Evolutionary conservation across 2,329 filamentous ascomycete genomes (phyloP).

Genomic region (Aspergillus japonicus): DNA sequence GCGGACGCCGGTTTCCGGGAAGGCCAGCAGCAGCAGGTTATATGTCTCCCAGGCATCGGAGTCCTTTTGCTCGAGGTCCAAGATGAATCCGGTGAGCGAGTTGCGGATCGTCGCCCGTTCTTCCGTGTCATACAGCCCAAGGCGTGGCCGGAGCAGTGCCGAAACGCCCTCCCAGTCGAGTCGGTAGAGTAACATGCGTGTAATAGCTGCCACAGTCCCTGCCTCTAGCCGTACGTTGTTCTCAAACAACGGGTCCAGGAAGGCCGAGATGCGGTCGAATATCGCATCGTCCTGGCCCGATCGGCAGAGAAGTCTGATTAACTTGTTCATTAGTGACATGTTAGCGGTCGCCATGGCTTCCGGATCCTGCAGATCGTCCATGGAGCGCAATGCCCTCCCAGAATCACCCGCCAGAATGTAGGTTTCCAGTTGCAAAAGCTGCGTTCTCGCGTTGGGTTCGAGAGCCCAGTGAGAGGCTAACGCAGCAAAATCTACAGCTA

Average conservation of each 20-base stretch:
- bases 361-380: slow-evolving; percentile 56
- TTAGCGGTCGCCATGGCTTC: slow-evolving; percentile 58
- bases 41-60: slow-evolving; percentile 63
- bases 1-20: slow-evolving; percentile 62
- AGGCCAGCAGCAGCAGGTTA: slow-evolving; percentile 57
- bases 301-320: slow-evolving; percentile 67
- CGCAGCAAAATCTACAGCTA: slow-evolving; percentile 70
- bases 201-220: slow-evolving; percentile 71
- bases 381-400: slow-evolving; percentile 55
- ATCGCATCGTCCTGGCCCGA: slow-evolving; percentile 54
- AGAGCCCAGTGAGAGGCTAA: slow-evolving; percentile 67
- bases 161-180: slow-evolving; percentile 77
- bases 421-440: slow-evolving; percentile 72
- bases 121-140: slow-evolving; percentile 40
- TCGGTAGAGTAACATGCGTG: slow-evolving; percentile 68
- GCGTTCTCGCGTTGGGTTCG: slow-evolving; percentile 66
- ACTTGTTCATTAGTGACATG: slow-evolving; percentile 65
- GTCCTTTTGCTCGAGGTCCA: slow-evolving; percentile 60
- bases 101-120: slow-evolving; percentile 68
- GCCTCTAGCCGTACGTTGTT: slow-evolving; percentile 68
- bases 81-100: slow-evolving; percentile 66
- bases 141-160: slow-evolving; percentile 73
- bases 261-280: slow-evolving; percentile 69
- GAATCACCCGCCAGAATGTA: slow-evolving; percentile 71
- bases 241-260: slow-evolving; percentile 71